phyloP scores from a whole-genome alignment of 345 rosid species.

The Melaleuca alternifolia region DNA sequence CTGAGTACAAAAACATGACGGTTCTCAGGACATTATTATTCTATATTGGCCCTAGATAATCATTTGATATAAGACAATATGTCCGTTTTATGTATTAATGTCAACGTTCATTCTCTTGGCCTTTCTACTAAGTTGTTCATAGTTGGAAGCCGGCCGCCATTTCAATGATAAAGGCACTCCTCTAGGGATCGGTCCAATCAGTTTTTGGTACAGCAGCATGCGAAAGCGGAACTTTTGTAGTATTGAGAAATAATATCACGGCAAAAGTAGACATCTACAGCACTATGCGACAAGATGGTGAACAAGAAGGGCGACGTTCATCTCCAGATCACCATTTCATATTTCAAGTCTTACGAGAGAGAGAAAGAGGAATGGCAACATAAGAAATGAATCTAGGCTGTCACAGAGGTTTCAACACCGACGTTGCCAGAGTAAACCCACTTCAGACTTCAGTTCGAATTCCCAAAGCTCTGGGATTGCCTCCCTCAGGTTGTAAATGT shows the following conservation, averaged over 20 bases:
- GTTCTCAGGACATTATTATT: neutral
- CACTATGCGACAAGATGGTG: neutral
- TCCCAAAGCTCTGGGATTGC: slow-evolving; percentile 61
- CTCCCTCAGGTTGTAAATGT: slow-evolving; percentile 54
- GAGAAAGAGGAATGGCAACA: neutral
- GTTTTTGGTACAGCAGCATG: neutral
- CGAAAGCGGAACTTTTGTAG: neutral
- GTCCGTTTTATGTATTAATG: neutral
- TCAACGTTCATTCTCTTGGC: neutral
- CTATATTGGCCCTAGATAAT: no score
- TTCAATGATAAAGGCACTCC: neutral
- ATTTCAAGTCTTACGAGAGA: neutral
- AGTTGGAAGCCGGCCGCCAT: neutral
- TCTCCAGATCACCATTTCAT: no score
- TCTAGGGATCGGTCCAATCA: neutral
- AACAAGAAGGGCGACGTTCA: no score
- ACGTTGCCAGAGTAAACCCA: slow-evolving; percentile 35
- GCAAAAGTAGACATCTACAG: neutral
- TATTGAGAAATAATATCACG: neutral
- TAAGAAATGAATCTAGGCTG: slow-evolving; percentile 26
- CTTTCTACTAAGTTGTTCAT: neutral
- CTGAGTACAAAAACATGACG: neutral
- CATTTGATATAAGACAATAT: neutral
- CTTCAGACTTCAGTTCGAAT: slow-evolving; percentile 37
- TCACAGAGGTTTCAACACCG: slow-evolving; percentile 61